Evolutionary conservation across 1,284 basidiomycete species (phyloP).

Genomic region (Ceratobasidium papillatum): DNA sequence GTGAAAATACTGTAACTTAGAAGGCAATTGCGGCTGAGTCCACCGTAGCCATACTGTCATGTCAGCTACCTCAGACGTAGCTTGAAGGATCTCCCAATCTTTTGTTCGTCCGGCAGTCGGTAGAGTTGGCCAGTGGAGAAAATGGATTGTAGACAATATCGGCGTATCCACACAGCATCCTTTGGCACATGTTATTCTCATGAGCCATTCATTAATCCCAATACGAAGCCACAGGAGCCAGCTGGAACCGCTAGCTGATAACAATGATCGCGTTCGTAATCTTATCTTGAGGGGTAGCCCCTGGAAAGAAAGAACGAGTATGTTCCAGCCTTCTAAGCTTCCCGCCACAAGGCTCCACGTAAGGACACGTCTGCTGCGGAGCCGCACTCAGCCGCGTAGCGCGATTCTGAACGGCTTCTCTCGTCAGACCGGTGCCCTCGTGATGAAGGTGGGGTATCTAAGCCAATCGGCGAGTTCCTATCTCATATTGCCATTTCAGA

Average conservation of each 20-base stretch:
- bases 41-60: too few species aligned
- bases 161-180: too few species aligned
- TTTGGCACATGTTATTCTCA: too few species aligned
- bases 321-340: not conserved
- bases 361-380: conserved; percentile 5
- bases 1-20: too few species aligned
- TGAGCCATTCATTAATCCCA: too few species aligned
- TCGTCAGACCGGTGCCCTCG: not conserved
- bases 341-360: not conserved
- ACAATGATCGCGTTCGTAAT: not conserved
- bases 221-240: too few species aligned
- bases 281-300: not conserved
- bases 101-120: too few species aligned
- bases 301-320: not conserved
- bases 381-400: not conserved
- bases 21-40: too few species aligned
- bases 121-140: too few species aligned
- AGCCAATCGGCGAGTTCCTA: not conserved
- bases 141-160: too few species aligned
- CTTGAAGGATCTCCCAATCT: too few species aligned
- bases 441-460: not conserved
- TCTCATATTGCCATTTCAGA: not conserved
- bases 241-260: not conserved
- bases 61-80: too few species aligned
- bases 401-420: not conserved